Percentiles rank a stretch among this genome's conserved stretches.
phyloP scores from a whole-genome alignment of 148 eudicot species.

The Vaccinium corymbosum region DNA sequence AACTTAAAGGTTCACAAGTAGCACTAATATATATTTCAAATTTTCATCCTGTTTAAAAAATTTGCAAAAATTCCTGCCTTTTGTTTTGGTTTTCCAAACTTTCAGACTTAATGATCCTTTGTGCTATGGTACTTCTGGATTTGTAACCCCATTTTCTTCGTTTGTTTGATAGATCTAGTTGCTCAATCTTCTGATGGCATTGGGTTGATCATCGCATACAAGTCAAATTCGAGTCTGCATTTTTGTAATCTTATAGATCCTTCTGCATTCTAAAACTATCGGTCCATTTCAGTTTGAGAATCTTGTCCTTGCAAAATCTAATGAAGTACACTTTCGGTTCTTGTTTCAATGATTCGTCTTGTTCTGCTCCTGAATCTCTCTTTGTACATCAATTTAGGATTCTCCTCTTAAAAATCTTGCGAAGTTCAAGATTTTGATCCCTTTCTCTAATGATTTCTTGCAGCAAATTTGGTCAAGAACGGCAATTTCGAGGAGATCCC shows the following conservation, averaged over 20 bases:
- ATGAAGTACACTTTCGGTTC: neutral
- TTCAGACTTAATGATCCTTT: neutral
- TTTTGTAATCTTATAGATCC: neutral
- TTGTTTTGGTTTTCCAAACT: neutral
- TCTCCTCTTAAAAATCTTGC: neutral
- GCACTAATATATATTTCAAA: neutral
- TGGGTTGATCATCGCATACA: neutral
- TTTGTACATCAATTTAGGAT: neutral
- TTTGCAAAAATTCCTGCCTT: neutral
- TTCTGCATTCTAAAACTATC: neutral
- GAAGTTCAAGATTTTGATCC: neutral
- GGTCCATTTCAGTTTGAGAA: neutral
- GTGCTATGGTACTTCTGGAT: neutral
- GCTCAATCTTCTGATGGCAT: neutral
- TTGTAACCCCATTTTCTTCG: neutral
- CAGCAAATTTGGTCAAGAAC: neutral
- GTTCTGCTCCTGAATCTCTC: neutral
- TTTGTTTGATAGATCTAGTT: neutral
- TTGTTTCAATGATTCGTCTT: neutral
- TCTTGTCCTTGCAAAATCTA: neutral
- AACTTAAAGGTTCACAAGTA: neutral
- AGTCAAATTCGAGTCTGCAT: neutral
- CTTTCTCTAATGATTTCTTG: neutral
- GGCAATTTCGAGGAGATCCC: neutral
- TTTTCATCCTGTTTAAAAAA: no score